Base-by-base conservation (phyloP, 257 asterid genomes). In the Nicotiana undulata region DNA sequence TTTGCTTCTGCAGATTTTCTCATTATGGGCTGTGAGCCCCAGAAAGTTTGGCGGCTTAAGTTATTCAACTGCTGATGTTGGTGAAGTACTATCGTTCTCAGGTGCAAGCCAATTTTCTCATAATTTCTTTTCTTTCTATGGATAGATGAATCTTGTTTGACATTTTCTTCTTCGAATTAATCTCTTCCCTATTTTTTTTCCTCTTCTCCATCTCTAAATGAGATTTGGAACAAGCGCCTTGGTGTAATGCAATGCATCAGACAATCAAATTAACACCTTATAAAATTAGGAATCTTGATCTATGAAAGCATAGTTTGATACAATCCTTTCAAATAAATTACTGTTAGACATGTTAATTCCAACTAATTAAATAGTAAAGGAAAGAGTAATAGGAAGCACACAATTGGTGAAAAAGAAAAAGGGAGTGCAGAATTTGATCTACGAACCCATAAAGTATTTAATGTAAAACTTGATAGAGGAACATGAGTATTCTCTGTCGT, bases 1-100 rank as follows among this genome's bases (percentile, higher is more conserved):
- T 44, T 52, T 60, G 26, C 55, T 20, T 75, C 64, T 59, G 17
- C 77, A 94, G 97, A 94, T 92, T 90, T 94, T 94, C 84, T 89
- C 98, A 7, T 80, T 94, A 80, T 94, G 98, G 97, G 92, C 97
- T 17, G 97, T 86, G 76, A 94, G 97, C 80, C 89, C 98, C 52
- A 87, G 61, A 82, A 91, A 83, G 84, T 85, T 88, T 6, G 97
- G 94, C 22, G 97, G 98, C 18, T 85, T 94, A 80, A 86, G 91
- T 75, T 90, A 83, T 78, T 84, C 86, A 82, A 87, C 97, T 18
- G 75, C 92, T 61, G 89, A 86, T 81, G 94, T 93, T 65, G 98
- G 98, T 83, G 87, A 66, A 84, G 90, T 93, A 85, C 93, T 93
- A 81, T 80, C 97, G 28, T 84, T 93, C 77, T 79, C 98, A 75